Evolutionary conservation across 768 basidiomycete species (phyloP).

Genomic region (Lentinula guzmanii): DNA sequence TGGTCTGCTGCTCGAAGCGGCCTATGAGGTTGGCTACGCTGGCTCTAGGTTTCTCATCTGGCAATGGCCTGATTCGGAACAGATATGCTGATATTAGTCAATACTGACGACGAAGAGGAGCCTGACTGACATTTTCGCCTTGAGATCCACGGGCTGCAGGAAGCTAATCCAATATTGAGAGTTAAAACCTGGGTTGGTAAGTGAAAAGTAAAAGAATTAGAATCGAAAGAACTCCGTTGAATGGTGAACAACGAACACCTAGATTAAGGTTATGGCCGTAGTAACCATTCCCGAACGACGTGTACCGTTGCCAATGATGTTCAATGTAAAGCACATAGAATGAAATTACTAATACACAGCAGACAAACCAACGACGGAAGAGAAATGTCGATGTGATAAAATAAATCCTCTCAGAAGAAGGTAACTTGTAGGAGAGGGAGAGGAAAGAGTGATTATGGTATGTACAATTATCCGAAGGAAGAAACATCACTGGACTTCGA

Average conservation of each 20-base stretch:
- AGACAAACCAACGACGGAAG: too few species aligned
- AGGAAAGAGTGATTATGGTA: background rate
- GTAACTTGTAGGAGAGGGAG: background rate
- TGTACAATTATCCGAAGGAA: background rate
- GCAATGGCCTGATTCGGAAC: slow-evolving; percentile 57
- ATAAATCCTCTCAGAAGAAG: too few species aligned
- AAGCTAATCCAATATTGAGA: background rate
- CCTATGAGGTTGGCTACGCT: slow-evolving; percentile 91
- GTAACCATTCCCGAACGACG: too few species aligned
- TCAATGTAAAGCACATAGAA: too few species aligned
- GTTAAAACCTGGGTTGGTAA: background rate
- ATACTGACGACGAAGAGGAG: background rate
- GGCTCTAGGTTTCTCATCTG: slow-evolving; percentile 82
- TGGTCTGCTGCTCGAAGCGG: slow-evolving; percentile 78
- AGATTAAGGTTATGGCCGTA: background rate
- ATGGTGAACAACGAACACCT: background rate
- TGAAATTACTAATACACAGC: too few species aligned
- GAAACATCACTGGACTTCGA: background rate
- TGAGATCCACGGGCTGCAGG: background rate
- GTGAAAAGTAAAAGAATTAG: background rate
- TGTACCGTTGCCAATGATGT: too few species aligned
- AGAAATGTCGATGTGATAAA: too few species aligned
- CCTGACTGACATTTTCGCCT: background rate
- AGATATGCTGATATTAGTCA: background rate
- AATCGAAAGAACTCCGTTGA: background rate